phyloP scores from a whole-genome alignment of 345 rosid species.

The Citrus medica region DNA sequence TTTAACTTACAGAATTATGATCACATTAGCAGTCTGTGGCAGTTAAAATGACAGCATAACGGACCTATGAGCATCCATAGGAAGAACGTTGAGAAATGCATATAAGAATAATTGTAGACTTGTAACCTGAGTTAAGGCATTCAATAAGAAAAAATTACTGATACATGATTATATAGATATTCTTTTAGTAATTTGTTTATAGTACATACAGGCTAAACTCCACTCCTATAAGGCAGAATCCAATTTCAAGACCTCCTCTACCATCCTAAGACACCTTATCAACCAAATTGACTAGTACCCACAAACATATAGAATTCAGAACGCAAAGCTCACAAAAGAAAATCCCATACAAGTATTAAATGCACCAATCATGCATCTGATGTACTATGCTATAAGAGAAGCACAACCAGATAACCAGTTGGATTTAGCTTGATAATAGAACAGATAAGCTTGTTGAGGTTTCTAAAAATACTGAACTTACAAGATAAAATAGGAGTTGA shows the following conservation, averaged over 20 bases:
- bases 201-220: neutral
- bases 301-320: neutral
- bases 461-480: neutral
- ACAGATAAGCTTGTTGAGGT: slow-evolving; percentile 10
- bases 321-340: neutral
- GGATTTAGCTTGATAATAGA: slow-evolving; percentile 31
- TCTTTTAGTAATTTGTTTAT: neutral
- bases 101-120: neutral
- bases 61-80: neutral
- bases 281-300: neutral
- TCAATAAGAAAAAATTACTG: neutral
- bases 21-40: neutral
- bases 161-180: neutral
- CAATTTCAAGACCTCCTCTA: neutral
- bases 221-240: neutral
- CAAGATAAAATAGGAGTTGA: neutral
- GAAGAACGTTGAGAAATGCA: neutral
- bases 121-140: neutral
- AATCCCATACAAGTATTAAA: slow-evolving; percentile 6
- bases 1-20: neutral
- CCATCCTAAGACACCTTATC: neutral
- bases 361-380: slow-evolving; percentile 32
- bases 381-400: slow-evolving; percentile 32
- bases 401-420: slow-evolving; percentile 33
- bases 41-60: neutral